A percentile compares a stretch with the other conserved stretches of the same genome.
These are phyloP conservation scores for Boletus tylopilopsis DNA, from an alignment of 768 basidiomycete genomes.

Conservation along the genomic window DNA sequence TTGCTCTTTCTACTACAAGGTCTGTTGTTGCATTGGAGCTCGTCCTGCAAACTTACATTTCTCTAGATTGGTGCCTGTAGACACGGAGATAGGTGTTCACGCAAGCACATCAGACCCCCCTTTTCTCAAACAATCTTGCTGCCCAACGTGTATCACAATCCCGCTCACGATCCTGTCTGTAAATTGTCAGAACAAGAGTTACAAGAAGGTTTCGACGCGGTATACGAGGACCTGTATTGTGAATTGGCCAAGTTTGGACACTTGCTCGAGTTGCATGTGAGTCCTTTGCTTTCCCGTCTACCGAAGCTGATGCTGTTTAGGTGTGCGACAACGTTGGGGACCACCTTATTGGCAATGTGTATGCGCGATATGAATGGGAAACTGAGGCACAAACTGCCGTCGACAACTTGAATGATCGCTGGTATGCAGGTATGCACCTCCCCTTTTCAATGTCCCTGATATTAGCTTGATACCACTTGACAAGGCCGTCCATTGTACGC, in stretches of 20 bases:
- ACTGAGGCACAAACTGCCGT: conserved; percentile 94
- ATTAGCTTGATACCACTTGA: no score
- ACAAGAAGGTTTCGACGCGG: conserved; percentile 88
- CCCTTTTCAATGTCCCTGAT: not conserved
- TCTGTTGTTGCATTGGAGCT: conserved; percentile 34
- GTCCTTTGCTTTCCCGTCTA: conserved; percentile 24
- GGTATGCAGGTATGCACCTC: conserved; percentile 82
- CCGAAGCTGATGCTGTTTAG: conserved; percentile 32
- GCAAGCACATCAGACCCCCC: conserved; percentile 97
- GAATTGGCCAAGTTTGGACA: conserved; percentile 95
- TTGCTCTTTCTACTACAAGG: conserved; percentile 99
- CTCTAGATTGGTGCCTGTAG: conserved; percentile 93
- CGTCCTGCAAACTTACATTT: conserved; percentile 6
- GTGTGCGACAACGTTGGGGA: conserved; percentile 99
- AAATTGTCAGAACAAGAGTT: conserved; percentile 84
- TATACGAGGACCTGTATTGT: conserved; percentile 94
- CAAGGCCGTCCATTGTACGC: conserved; percentile 90
- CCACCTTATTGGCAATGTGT: conserved; percentile 96
- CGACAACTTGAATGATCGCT: conserved; percentile 89
- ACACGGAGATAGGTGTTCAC: conserved; percentile 96
- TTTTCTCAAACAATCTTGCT: conserved; percentile 96
- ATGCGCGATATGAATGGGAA: conserved; percentile 98
- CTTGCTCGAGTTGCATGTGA: conserved; percentile 89
- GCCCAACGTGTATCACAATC: conserved; percentile 98
- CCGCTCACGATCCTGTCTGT: conserved; percentile 88